phyloP scores from a whole-genome alignment of 441 rosid species.

The Viola pubescens region DNA sequence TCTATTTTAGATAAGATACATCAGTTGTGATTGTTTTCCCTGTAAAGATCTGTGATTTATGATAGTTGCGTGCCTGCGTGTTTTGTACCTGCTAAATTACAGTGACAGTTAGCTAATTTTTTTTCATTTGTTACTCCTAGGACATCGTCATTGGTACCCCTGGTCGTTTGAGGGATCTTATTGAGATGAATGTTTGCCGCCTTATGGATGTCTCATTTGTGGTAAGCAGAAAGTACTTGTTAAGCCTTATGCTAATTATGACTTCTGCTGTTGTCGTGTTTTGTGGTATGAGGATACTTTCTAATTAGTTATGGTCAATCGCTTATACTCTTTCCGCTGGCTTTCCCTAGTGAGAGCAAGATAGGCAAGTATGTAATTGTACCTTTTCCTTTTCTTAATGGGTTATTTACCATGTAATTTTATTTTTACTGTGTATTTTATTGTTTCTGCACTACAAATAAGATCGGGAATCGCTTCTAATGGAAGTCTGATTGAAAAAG shows the following conservation, averaged over 20 bases:
- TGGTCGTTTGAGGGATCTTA: constrained; percentile 84
- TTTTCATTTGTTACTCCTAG: constrained; percentile 22
- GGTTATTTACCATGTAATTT: background rate
- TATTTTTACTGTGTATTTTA: background rate
- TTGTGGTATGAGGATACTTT: background rate
- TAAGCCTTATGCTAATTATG: background rate
- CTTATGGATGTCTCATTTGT: constrained; percentile 74
- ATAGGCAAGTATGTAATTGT: too few relatives aligned
- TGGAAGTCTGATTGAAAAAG: background rate
- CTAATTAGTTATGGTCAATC: too few relatives aligned
- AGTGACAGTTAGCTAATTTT: too few relatives aligned
- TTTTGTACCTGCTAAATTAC: too few relatives aligned
- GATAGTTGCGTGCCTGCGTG: too few relatives aligned
- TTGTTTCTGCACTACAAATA: background rate
- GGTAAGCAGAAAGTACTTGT: constrained; percentile 45
- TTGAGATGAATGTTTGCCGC: constrained; percentile 61
- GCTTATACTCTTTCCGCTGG: too few relatives aligned
- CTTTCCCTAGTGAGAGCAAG: too few relatives aligned
- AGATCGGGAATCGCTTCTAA: too few relatives aligned
- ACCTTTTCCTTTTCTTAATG: too few relatives aligned
- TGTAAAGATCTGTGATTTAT: too few relatives aligned
- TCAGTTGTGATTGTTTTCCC: too few relatives aligned
- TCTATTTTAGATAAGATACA: too few relatives aligned
- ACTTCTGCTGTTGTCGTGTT: background rate
- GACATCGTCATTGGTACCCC: constrained; percentile 90